Conservation (phyloP, 78 protist species). For the Cyanophora paradoxa region DNA sequence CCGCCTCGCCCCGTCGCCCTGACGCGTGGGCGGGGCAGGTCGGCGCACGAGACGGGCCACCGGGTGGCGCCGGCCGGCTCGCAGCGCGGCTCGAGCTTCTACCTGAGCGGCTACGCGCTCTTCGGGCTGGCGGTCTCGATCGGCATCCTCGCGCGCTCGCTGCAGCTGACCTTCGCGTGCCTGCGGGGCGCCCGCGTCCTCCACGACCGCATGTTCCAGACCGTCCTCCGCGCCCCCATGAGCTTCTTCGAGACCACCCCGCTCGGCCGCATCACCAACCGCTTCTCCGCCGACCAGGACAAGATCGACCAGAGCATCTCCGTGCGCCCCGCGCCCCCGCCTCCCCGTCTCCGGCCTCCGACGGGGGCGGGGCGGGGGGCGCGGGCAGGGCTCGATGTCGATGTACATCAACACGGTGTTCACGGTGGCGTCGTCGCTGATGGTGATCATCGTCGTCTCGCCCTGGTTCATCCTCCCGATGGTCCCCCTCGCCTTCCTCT, state of each 20-base stretch:
- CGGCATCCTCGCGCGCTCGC: neutral
- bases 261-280: conserved; percentile 90
- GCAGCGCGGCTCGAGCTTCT: no score
- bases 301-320: conserved; percentile 18
- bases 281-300: conserved; percentile 76
- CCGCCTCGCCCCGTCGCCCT: neutral
- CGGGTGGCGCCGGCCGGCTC: no score
- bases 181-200: neutral
- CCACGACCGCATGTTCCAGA: conserved; percentile 25
- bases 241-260: conserved; percentile 95
- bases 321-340: no score
- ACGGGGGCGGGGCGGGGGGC: no score
- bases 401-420: no score
- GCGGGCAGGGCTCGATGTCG: no score
- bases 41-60: no score
- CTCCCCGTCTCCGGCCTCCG: no score
- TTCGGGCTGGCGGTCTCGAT: neutral
- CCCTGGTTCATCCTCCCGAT: conserved; percentile 49
- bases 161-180: neutral
- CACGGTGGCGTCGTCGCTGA: conserved; percentile 17
- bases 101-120: conserved; percentile 12
- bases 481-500: conserved; percentile 51
- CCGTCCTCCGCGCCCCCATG: conserved; percentile 81
- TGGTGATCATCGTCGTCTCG: conserved; percentile 38
- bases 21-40: no score